These are phyloP conservation scores for Peronosclerospora sorghi DNA, from an alignment of 352 stramenopile genomes.

Conservation along the genomic window DNA sequence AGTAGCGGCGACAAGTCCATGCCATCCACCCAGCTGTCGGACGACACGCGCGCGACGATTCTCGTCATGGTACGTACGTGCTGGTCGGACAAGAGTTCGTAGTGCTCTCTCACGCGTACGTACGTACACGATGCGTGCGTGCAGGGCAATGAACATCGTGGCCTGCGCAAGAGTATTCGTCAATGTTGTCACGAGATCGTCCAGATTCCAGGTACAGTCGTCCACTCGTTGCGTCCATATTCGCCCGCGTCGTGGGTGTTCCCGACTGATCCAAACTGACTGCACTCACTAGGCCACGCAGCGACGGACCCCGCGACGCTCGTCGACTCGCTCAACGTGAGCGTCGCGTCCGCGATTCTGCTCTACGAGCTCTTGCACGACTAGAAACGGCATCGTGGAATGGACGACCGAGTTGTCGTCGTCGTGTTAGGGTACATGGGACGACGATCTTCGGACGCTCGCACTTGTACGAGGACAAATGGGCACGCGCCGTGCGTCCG, in stretches of 20 bases:
- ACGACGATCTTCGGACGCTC: too few relatives aligned
- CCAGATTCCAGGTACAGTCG: constrained; percentile 52
- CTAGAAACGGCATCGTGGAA: constrained; percentile 13
- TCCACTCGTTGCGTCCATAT: too few relatives aligned
- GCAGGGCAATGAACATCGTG: constrained; percentile 70
- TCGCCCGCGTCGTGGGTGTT: too few relatives aligned
- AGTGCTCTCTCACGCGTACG: too few relatives aligned
- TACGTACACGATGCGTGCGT: too few relatives aligned
- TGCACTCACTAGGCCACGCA: constrained; percentile 38
- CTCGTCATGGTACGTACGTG: constrained; percentile 54
- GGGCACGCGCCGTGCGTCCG: constrained; percentile 12
- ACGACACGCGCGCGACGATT: constrained; percentile 44
- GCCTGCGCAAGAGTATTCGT: constrained; percentile 58
- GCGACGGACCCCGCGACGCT: constrained; percentile 46
- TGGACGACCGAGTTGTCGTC: constrained; percentile 3
- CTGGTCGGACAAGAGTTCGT: background rate
- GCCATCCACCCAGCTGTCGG: constrained; percentile 37
- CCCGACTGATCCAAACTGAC: too few relatives aligned
- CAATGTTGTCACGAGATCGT: constrained; percentile 67
- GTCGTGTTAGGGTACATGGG: too few relatives aligned
- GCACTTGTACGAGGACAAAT: constrained; percentile 42
- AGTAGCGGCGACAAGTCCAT: constrained; percentile 66
- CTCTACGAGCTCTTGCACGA: constrained; percentile 71
- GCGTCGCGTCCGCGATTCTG: constrained; percentile 61
- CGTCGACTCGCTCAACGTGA: constrained; percentile 79